Evolutionary conservation across 2,329 filamentous ascomycete species (phyloP).

Genomic region (Boeremia lycopersici): DNA sequence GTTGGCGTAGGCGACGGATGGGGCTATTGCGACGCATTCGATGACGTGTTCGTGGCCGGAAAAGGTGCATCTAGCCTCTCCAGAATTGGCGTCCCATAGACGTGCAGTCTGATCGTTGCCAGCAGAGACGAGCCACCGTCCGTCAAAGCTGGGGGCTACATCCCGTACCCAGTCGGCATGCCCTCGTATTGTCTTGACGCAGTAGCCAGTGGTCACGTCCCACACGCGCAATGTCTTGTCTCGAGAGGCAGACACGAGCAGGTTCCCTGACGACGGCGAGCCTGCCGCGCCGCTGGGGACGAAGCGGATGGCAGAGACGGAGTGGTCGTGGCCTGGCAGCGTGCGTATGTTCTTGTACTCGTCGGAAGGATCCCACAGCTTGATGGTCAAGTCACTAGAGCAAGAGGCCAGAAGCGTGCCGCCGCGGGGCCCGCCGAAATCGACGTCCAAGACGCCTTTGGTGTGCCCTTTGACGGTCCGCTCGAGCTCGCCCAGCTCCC

Average conservation of each 20-base stretch:
- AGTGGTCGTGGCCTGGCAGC: conserved; percentile 89
- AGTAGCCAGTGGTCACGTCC: conserved; percentile 93
- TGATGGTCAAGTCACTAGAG: conserved; percentile 89
- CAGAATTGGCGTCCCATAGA: conserved; percentile 80
- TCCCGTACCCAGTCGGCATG: conserved; percentile 93
- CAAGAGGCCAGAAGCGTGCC: conserved; percentile 81
- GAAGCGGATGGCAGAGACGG: conserved; percentile 85
- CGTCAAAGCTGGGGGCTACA: conserved; percentile 81
- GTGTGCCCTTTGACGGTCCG: conserved; percentile 91
- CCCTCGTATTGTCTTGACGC: conserved; percentile 84
- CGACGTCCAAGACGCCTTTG: conserved; percentile 83
- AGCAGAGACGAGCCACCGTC: conserved; percentile 79
- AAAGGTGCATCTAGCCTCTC: conserved; percentile 79
- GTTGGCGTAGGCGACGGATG: conserved; percentile 76
- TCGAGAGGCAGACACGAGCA: conserved; percentile 83
- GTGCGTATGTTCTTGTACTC: conserved; percentile 96
- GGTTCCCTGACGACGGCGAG: conserved; percentile 78
- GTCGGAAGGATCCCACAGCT: conserved; percentile 89
- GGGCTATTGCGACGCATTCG: conserved; percentile 86
- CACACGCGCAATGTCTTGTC: conserved; percentile 87
- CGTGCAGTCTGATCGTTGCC: conserved; percentile 82
- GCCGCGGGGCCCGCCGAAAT: conserved; percentile 85
- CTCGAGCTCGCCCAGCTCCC: conserved; percentile 90
- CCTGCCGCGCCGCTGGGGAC: conserved; percentile 82
- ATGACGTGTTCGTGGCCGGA: conserved; percentile 86